Evolutionary conservation across 768 basidiomycete genomes (phyloP).

Genomic region (Podaxis sp.): DNA sequence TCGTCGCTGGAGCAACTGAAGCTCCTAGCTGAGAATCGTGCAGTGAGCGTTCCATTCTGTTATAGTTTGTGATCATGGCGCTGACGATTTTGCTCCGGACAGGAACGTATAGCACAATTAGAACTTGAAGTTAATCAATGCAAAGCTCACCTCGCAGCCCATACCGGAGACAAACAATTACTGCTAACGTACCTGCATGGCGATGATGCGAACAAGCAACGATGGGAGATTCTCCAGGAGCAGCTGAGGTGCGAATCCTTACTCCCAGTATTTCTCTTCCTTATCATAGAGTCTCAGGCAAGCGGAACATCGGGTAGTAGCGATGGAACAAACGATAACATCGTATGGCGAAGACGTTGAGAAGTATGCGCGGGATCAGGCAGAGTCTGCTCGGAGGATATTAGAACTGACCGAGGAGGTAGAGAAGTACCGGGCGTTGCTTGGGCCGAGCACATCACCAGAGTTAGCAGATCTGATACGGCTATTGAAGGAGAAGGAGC

Average conservation of each 20-base stretch:
- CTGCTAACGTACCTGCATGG: conserved; percentile 67
- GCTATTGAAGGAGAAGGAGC: conserved; percentile 64
- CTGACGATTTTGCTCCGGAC: conserved; percentile 11
- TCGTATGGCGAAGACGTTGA: conserved; percentile 48
- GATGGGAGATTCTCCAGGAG: conserved; percentile 52
- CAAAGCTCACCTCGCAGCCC: conserved; percentile 76
- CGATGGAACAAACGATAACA: conserved; percentile 53
- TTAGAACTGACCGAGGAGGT: conserved; percentile 47
- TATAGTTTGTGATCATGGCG: background rate
- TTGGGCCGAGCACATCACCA: conserved; percentile 50
- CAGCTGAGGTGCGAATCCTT: conserved; percentile 51
- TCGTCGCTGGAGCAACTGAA: conserved; percentile 66
- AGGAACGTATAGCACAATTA: conserved; percentile 75
- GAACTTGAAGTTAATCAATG: conserved; percentile 72
- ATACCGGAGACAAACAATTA: conserved; percentile 68
- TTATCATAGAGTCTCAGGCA: conserved; percentile 34
- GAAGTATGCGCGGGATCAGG: conserved; percentile 48
- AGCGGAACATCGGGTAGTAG: conserved; percentile 47
- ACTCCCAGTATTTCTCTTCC: conserved; percentile 17
- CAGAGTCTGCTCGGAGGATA: conserved; percentile 50
- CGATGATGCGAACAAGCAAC: conserved; percentile 45
- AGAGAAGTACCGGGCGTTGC: conserved; percentile 59
- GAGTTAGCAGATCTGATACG: conserved; percentile 54
- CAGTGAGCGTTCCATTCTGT: conserved; percentile 32
- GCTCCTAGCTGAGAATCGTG: conserved; percentile 60